Base-by-base conservation (phyloP, 495 filamentous ascomycete genomes). In the Pseudoneurospora amorphoporcata region DNA sequence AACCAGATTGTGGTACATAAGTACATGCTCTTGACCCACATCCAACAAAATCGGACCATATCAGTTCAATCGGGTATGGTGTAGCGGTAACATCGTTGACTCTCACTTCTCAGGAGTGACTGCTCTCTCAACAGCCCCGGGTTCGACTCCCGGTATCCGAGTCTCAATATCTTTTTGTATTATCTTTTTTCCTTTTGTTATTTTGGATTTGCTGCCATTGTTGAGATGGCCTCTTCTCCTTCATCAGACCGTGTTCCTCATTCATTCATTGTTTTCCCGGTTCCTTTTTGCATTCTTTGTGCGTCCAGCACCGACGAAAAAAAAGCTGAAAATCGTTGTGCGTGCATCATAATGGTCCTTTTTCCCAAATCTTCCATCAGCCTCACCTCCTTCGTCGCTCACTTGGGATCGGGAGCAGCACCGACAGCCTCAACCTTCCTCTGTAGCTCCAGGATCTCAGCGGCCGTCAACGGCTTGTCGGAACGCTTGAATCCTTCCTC, bases 401-500 rank as follows among this genome's bases (percentile, higher is more conserved):
- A 58, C 47, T 58, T 58, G 2, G 2, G 47, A 14, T 58, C 23
- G 1, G 53, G 29, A 65, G 32, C 29, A 4, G 53, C 53, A 1
- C 53, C 69, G 2, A 65, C 53, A 35, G 72, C 75, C 42, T 74
- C 40, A 0, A 79, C 73, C 76, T 79, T 79, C 69, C 72, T 68
- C 32, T 71, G 37, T 37, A 78, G n/a, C 39, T n/a, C 71, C n/a
- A 78, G 47, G 16, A 79, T 70, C 12, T 76, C 75, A 2, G 47
- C 35, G 8, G 73, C 43, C 4, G 74, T 79, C 16, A 79, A 19
- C 72, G 72, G 38, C 68, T 72, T 77, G 3, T 72, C 71, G 0
- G 76, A 73, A 16, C 77, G 45, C 72, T 42, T 72, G 43, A 78
- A 81, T 0, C 80, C 79, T 35, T 79, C 71, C 8, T 76, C 75